Percentiles rank a stretch among this genome's conserved stretches.
phyloP scores from a whole-genome alignment of 2,329 filamentous ascomycete genomes.

The Alternaria ventricosa region DNA sequence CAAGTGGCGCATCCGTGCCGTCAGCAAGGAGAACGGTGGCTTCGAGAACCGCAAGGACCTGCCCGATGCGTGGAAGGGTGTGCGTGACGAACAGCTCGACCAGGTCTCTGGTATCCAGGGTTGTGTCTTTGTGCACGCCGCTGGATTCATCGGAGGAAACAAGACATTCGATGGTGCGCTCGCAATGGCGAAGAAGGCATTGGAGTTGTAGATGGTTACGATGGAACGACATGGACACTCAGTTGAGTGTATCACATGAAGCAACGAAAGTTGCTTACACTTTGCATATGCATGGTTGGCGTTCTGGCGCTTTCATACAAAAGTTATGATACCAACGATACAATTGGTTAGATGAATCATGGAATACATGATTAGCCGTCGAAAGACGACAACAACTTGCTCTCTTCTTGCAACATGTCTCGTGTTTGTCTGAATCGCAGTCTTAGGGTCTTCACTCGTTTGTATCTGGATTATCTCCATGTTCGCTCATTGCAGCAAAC shows the following conservation, averaged over 20 bases:
- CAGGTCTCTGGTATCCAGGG: slow-evolving; percentile 71
- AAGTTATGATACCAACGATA: slow-evolving; percentile 37
- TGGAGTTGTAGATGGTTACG: slow-evolving; percentile 51
- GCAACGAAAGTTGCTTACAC: slow-evolving; percentile 25
- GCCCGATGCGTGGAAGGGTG: slow-evolving; percentile 89
- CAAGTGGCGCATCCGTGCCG: slow-evolving; percentile 94
- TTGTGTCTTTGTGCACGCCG: slow-evolving; percentile 90
- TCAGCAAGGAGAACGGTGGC: slow-evolving; percentile 82
- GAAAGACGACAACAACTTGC: not conserved
- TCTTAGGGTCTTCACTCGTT: not conserved
- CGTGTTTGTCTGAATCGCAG: not conserved
- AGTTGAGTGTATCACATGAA: not conserved
- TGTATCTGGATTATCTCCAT: not conserved
- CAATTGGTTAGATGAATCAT: slow-evolving; percentile 19
- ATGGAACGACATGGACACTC: not conserved
- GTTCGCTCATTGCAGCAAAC: not conserved
- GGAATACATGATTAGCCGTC: slow-evolving; percentile 2
- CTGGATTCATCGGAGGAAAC: slow-evolving; percentile 96
- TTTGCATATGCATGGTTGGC: slow-evolving; percentile 37
- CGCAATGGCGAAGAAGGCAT: slow-evolving; percentile 81
- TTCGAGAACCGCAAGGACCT: slow-evolving; percentile 92
- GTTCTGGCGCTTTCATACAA: slow-evolving; percentile 33
- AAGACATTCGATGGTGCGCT: slow-evolving; percentile 87
- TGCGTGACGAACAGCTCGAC: slow-evolving; percentile 85
- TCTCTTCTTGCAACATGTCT: not conserved